Conservation (phyloP, 2,329 filamentous ascomycete genomes). For the Cladosporium sp. region DNA sequence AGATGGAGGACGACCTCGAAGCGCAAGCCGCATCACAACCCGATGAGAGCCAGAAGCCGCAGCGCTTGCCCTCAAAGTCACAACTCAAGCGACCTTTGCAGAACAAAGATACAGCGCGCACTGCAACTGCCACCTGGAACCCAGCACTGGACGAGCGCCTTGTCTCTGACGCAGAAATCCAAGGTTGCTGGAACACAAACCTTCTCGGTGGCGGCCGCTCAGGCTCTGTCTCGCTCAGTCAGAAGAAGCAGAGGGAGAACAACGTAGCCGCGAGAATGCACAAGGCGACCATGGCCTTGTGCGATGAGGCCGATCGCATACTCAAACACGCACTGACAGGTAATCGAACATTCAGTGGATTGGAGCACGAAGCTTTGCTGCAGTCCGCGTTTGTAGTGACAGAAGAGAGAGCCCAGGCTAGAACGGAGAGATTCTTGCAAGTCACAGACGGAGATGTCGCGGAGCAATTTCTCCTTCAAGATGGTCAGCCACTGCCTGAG, state of each 20-base stretch:
- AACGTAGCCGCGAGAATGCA: slow-evolving; percentile 1
- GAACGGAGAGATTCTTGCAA: too few relatives aligned
- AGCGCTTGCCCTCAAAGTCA: not conserved
- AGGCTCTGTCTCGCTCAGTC: slow-evolving; percentile 8
- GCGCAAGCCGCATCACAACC: not conserved
- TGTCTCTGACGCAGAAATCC: not conserved
- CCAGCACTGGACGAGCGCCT: not conserved
- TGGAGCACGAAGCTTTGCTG: too few relatives aligned
- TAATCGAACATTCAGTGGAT: too few relatives aligned
- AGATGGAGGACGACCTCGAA: not conserved
- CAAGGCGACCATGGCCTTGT: not conserved
- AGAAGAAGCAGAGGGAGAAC: slow-evolving; percentile 6
- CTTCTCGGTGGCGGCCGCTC: slow-evolving; percentile 4
- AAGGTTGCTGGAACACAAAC: not conserved
- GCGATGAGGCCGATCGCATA: not conserved
- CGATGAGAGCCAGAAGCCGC: not conserved
- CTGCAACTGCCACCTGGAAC: not conserved
- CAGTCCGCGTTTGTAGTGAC: too few relatives aligned
- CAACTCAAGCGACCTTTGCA: not conserved
- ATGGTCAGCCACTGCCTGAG: too few relatives aligned
- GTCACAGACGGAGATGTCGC: too few relatives aligned
- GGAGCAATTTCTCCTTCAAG: too few relatives aligned
- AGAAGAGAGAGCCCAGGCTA: too few relatives aligned
- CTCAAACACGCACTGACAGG: too few relatives aligned
- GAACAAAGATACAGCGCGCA: not conserved